These are phyloP conservation scores for Microcos paniculata DNA, from an alignment of 345 rosid species.

Conservation along the genomic window DNA sequence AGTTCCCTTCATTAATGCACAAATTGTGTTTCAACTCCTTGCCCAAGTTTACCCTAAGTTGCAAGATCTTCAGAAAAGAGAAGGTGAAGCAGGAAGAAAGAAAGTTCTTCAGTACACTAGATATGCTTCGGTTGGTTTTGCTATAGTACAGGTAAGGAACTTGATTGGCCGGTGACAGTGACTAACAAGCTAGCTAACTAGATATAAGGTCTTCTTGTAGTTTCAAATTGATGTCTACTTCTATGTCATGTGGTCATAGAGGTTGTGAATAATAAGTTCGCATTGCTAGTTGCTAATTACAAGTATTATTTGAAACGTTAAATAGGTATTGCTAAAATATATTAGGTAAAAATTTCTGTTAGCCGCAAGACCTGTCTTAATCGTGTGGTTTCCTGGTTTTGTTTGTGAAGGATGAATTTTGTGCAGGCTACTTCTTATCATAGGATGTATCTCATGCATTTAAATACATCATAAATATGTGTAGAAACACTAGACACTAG, in stretches of 20 bases:
- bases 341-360: not conserved
- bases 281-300: not conserved
- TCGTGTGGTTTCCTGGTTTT: not conserved
- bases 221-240: constrained; percentile 1
- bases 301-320: not conserved
- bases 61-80: constrained; percentile 98
- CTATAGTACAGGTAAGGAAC: constrained; percentile 66
- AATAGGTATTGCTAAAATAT: not conserved
- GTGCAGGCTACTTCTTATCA: not conserved
- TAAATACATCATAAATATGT: not conserved
- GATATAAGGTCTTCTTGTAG: not conserved
- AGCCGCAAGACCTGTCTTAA: not conserved
- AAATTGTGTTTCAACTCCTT: constrained; percentile 97
- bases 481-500: not conserved
- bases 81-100: constrained; percentile 99
- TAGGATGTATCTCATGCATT: constrained; percentile 15
- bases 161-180: not conserved
- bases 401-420: not conserved
- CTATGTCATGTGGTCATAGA: not conserved
- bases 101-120: constrained; percentile 88
- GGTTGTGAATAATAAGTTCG: not conserved
- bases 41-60: constrained; percentile 94
- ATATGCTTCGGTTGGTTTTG: constrained; percentile 94
- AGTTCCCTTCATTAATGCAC: constrained; percentile 95
- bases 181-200: constrained; percentile 4